phyloP scores from a whole-genome alignment of 306 rosid genomes.

The Lupinus albus region DNA sequence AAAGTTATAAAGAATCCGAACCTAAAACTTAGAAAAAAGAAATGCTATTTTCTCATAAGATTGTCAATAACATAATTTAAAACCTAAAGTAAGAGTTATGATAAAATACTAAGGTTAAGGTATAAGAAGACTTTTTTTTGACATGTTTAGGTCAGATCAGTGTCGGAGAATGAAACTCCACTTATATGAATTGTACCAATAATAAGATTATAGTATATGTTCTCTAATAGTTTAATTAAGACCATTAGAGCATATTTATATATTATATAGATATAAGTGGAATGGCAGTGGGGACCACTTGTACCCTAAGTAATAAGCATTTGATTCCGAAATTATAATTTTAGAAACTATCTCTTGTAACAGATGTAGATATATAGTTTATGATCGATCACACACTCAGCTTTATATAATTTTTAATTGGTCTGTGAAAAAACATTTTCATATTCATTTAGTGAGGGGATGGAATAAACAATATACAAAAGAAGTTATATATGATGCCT shows the following conservation, averaged over 20 bases:
- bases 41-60: conserved; percentile 41
- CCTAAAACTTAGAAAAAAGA: conserved; percentile 27
- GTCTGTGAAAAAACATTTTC: neutral
- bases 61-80: conserved; percentile 34
- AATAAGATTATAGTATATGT: conserved; percentile 20
- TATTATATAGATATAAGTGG: conserved; percentile 40
- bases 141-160: conserved; percentile 48
- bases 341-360: neutral
- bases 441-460: neutral
- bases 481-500: neutral
- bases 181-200: conserved; percentile 44
- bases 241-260: neutral
- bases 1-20: conserved; percentile 26
- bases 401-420: neutral
- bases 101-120: conserved; percentile 35
- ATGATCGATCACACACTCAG: neutral
- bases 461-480: neutral
- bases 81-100: conserved; percentile 41
- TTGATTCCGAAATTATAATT: conserved; percentile 31
- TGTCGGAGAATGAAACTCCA: conserved; percentile 56
- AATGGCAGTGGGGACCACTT: conserved; percentile 36
- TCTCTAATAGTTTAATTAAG: neutral
- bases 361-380: conserved; percentile 17
- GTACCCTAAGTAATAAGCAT: conserved; percentile 4
- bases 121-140: conserved; percentile 45